A percentile compares a stretch with the other conserved stretches of the same genome.
These are phyloP conservation scores for Talaromyces sp. DNA, from an alignment of 2,329 filamentous ascomycete genomes.

Conservation along the genomic window DNA sequence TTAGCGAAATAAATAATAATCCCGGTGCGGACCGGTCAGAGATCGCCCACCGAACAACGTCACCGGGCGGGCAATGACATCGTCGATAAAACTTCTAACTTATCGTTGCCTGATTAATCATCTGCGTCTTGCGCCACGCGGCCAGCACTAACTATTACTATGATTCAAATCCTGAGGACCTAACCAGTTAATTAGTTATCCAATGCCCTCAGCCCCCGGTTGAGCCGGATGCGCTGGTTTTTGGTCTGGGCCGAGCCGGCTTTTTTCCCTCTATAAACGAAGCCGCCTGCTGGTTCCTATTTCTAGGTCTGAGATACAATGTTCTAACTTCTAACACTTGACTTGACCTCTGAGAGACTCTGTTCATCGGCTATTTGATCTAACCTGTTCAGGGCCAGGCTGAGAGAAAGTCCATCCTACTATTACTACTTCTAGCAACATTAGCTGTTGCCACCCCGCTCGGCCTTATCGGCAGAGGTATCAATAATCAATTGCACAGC, in stretches of 20 bases:
- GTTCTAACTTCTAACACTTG: not conserved
- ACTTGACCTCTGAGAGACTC: not conserved
- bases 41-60: not conserved
- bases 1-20: too few species aligned
- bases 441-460: not conserved
- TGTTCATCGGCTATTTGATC: not conserved
- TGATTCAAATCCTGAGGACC: not conserved
- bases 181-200: not conserved
- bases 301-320: not conserved
- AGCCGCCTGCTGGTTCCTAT: not conserved
- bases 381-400: not conserved
- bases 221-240: not conserved
- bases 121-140: constrained; percentile 6
- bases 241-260: not conserved
- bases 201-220: not conserved
- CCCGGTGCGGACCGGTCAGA: not conserved
- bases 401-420: not conserved
- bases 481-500: not conserved
- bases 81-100: not conserved
- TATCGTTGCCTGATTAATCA: constrained; percentile 3
- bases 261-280: not conserved
- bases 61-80: constrained; percentile 9
- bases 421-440: not conserved
- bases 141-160: not conserved
- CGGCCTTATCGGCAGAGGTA: not conserved